These are phyloP conservation scores for Ensete ventricosum DNA, from an alignment of 176 grass and related monocot genomes.

Conservation along the genomic window DNA sequence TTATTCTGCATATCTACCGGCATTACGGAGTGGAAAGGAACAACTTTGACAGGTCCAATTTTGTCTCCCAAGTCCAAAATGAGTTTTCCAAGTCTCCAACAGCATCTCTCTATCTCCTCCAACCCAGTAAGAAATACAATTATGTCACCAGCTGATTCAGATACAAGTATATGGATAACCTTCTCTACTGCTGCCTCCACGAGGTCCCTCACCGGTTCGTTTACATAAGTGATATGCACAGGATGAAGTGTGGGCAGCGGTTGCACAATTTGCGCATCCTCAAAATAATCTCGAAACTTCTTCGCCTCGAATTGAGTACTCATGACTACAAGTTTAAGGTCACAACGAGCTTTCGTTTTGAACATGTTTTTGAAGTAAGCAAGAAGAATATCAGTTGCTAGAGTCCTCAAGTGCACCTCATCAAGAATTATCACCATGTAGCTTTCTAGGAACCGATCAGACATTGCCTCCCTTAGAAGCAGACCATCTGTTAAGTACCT, in stretches of 20 bases:
- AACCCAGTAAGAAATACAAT: slow-evolving; percentile 21
- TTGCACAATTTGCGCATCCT: slow-evolving; percentile 6
- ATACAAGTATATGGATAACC: slow-evolving; percentile 6
- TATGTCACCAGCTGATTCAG: slow-evolving; percentile 20
- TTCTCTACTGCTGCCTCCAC: slow-evolving; percentile 5
- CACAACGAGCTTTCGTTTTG: neutral
- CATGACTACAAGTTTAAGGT: slow-evolving; percentile 22
- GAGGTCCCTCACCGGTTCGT: slow-evolving; percentile 7
- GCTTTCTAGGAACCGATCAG: slow-evolving; percentile 5
- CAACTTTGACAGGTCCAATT: slow-evolving; percentile 11
- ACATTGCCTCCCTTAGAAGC: slow-evolving; percentile 18
- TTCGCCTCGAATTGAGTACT: slow-evolving; percentile 2
- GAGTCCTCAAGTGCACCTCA: slow-evolving; percentile 21
- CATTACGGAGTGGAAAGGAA: slow-evolving; percentile 8
- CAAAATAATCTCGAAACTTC: slow-evolving; percentile 13
- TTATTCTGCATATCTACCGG: slow-evolving; percentile 14
- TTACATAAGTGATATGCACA: slow-evolving; percentile 7
- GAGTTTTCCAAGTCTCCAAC: slow-evolving; percentile 18
- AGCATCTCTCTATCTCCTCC: slow-evolving; percentile 20
- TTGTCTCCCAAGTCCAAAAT: slow-evolving; percentile 14
- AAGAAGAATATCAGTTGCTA: slow-evolving; percentile 23
- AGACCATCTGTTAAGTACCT: slow-evolving; percentile 25
- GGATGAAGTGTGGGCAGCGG: slow-evolving; percentile 2
- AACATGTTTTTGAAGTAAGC: slow-evolving; percentile 13
- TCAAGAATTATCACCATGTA: slow-evolving; percentile 21